Conservation (phyloP, 495 filamentous ascomycete species). For the Penicillium malachiteum region DNA sequence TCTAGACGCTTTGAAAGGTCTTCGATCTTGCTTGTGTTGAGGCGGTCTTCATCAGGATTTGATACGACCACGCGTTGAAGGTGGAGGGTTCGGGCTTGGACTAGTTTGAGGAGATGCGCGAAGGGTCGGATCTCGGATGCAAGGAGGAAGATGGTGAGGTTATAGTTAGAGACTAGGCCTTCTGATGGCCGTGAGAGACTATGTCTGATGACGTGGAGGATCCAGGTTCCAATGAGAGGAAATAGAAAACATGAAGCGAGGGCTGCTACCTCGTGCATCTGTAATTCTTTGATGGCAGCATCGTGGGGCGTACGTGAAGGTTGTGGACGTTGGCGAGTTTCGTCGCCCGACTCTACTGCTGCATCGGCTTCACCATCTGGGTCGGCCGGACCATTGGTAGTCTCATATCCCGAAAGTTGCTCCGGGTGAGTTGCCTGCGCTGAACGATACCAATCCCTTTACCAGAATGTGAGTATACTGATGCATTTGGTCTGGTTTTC, state of each 20-base stretch:
- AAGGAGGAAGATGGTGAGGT: slow-evolving; percentile 89
- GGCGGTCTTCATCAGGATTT: slow-evolving; percentile 36
- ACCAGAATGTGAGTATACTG: slow-evolving; percentile 3
- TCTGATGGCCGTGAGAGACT: slow-evolving; percentile 81
- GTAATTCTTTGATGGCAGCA: slow-evolving; percentile 62
- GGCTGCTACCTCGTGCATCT: slow-evolving; percentile 69
- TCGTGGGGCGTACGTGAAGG: slow-evolving; percentile 9
- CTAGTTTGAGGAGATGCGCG: slow-evolving; percentile 75
- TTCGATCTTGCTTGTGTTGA: slow-evolving; percentile 45
- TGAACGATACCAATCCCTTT: slow-evolving; percentile 85
- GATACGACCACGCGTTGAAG: slow-evolving; percentile 72
- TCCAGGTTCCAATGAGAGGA: slow-evolving; percentile 72
- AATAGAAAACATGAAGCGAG: slow-evolving; percentile 76
- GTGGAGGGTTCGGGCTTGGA: slow-evolving; percentile 76
- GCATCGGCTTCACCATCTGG: slow-evolving; percentile 22
- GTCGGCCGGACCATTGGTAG: slow-evolving; percentile 33
- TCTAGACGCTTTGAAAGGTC: slow-evolving; percentile 65
- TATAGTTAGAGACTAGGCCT: slow-evolving; percentile 85
- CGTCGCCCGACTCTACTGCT: slow-evolving; percentile 2
- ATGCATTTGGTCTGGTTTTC: background rate
- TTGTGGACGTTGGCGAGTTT: background rate
- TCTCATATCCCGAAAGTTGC: slow-evolving; percentile 38
- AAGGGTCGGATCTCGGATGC: slow-evolving; percentile 82
- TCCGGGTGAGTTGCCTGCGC: slow-evolving; percentile 64
- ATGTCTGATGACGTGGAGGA: slow-evolving; percentile 71